A percentile compares a stretch with the other conserved stretches of the same genome.
Conservation (phyloP, 2,329 filamentous ascomycete species). For the Mycosphaerella sp. region DNA sequence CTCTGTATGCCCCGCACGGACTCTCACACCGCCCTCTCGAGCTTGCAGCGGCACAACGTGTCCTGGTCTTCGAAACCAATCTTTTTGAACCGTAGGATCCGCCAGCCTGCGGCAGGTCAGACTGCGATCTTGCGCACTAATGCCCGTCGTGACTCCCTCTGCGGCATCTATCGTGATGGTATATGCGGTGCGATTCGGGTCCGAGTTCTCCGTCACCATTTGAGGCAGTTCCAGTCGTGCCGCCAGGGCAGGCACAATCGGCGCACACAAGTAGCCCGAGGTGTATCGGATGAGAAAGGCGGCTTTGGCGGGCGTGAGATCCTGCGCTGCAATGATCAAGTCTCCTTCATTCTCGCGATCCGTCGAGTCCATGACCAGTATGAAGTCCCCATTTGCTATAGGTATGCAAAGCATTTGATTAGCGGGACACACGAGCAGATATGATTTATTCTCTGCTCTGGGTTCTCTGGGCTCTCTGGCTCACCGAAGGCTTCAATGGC, state of each 20-base stretch:
- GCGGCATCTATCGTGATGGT: constrained; percentile 80
- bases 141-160: constrained; percentile 73
- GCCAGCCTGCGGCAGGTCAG: constrained; percentile 75
- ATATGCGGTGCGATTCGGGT: constrained; percentile 88
- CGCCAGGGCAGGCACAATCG: constrained; percentile 64
- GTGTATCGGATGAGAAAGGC: constrained; percentile 92
- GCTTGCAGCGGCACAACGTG: constrained; percentile 85
- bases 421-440: background rate
- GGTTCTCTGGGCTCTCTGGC: background rate
- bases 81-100: constrained; percentile 50
- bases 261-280: constrained; percentile 84
- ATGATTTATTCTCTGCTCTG: background rate
- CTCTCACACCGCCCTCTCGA: constrained; percentile 69
- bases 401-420: background rate
- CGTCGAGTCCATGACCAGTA: constrained; percentile 89
- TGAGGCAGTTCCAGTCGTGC: constrained; percentile 69
- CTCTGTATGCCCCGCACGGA: constrained; percentile 82
- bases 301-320: constrained; percentile 82
- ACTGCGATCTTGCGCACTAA: constrained; percentile 79
- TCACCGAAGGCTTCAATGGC: constrained; percentile 41
- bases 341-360: constrained; percentile 97
- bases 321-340: constrained; percentile 84
- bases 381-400: constrained; percentile 64
- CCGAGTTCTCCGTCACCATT: constrained; percentile 73
- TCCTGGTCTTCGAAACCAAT: constrained; percentile 71